Base-by-base conservation (phyloP, 768 basidiomycete genomes). In the Cubamyces sp. region DNA sequence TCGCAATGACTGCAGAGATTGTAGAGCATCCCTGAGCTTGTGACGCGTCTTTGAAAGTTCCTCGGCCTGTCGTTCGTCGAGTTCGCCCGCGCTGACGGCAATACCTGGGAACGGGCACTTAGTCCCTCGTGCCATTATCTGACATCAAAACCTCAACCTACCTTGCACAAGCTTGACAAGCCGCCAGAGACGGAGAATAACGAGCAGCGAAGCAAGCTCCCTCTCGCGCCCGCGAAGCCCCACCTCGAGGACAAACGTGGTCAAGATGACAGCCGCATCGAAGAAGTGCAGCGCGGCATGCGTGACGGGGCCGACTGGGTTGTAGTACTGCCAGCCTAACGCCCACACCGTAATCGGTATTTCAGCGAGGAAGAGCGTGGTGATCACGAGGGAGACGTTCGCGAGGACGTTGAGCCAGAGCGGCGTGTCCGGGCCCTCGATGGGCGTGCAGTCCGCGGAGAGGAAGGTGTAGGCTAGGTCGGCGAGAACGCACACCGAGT, bases 141-240 rank as follows among this genome's bases (percentile, higher is more conserved):
- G 9, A 6, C 15, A 49, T 21, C 25, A 30, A 30, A 46, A 55
- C 15, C 6, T 19, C 34, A 25, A 54, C 74, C 69, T 59, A 83
- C 82, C 84, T 73, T 82, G 82, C 11, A 91, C 86, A 14, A 94
- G 78, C 70, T 92, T 91, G 25, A 93, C 82, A 34, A 94, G 76
- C 25, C 92, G 81, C 92, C 92, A 92, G 15, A 94, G 73, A 73
- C 92, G 91, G 28, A 94, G 76, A 19, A 89, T 75, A 43, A 94
- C 80, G 37, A 94, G 81, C 25, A 94, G 74, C 6, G 81, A 83
- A 1, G 86, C 88, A 21, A 93, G 79, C 68, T 94, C 90, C 61
- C 84, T 76, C 69, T 90, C 88, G 54, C 76, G 80, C 2, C 92
- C 91, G 67, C 80, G 82, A 15, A 94, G 76, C 9, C 82, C 79